These are phyloP conservation scores for Penicillium lagena DNA, from an alignment of 495 filamentous ascomycete genomes.

Conservation along the genomic window DNA sequence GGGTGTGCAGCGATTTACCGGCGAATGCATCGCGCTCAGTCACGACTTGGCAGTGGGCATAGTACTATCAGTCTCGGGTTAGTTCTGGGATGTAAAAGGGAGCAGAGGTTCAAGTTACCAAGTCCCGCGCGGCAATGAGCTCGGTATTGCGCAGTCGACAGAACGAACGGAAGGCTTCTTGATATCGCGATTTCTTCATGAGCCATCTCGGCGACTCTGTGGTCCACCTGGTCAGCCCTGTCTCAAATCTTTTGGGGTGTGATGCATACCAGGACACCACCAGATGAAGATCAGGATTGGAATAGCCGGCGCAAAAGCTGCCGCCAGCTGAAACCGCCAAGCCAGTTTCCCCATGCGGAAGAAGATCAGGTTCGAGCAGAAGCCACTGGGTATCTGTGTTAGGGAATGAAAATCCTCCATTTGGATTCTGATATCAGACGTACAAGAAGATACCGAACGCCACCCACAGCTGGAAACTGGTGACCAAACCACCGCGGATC, in stretches of 20 bases:
- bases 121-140: conserved; percentile 56
- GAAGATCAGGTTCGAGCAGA: conserved; percentile 28
- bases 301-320: conserved; percentile 60
- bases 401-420: conserved; percentile 10
- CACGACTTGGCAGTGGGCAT: conserved; percentile 52
- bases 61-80: conserved; percentile 30
- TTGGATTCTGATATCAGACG: conserved; percentile 44
- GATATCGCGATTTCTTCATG: conserved; percentile 51
- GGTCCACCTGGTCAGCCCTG: background rate
- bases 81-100: background rate
- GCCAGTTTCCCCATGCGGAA: conserved; percentile 23
- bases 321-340: conserved; percentile 56
- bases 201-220: conserved; percentile 58
- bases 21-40: conserved; percentile 42
- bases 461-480: conserved; percentile 49
- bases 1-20: conserved; percentile 41
- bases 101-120: conserved; percentile 12
- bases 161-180: conserved; percentile 50
- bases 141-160: conserved; percentile 50
- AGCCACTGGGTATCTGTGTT: conserved; percentile 21
- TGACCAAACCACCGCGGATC: conserved; percentile 55
- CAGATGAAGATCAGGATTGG: conserved; percentile 56
- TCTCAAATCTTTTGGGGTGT: too few relatives aligned
- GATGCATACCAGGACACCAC: conserved; percentile 46
- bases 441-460: conserved; percentile 55